Base-by-base conservation (phyloP, 2,329 filamentous ascomycete species). In the Phaeophleospora eucalypticola region DNA sequence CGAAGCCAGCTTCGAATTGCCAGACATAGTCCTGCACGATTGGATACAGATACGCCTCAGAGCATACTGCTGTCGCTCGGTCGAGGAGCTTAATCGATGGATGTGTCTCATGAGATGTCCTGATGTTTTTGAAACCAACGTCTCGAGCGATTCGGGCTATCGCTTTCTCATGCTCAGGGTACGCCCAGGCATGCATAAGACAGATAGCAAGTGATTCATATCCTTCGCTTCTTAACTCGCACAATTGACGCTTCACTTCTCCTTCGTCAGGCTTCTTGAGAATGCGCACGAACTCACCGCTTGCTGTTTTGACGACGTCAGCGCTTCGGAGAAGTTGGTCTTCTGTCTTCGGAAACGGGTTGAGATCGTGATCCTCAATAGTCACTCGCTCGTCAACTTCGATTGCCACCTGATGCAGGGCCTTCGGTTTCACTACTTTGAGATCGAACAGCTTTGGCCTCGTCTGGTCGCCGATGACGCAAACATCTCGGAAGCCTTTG, bases 341-440 rank as follows among this genome's bases (percentile, higher is more conserved):
- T 40, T 56, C 43, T 24, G 71, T 64, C 14, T 64, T 52, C 65
- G 67, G 45, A 66, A 21, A 79, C 74, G 10, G 73, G 73, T 54
- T 72, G 71, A 3, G 71, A 76, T n/a, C 80, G 59, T 93, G 94
- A 62, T 93, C 88, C 64, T 95, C 88, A 3, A 95, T 71, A 0
- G 89, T 94, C 4, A 95, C 88, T 24, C 89, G 77, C 74, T 95
- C 89, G 52, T 91, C 84, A 35, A 95, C 76, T 70, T 95, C 89
- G n/a, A 95, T 72, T 0, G 95, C 87, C 37, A 75, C 74, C 58
- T 87, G 80, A 63, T 94, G 94, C 3, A 95, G 71, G 3, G 93
- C 86, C 54, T 93, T 87, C 0, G 89, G 88, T 62, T 89, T 88
- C 54, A 77, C 76, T 57, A 95, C 94, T 20, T 84, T 85, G 35